Base-by-base conservation (phyloP, 768 basidiomycete genomes). In the Leccinellum rugosiceps region DNA sequence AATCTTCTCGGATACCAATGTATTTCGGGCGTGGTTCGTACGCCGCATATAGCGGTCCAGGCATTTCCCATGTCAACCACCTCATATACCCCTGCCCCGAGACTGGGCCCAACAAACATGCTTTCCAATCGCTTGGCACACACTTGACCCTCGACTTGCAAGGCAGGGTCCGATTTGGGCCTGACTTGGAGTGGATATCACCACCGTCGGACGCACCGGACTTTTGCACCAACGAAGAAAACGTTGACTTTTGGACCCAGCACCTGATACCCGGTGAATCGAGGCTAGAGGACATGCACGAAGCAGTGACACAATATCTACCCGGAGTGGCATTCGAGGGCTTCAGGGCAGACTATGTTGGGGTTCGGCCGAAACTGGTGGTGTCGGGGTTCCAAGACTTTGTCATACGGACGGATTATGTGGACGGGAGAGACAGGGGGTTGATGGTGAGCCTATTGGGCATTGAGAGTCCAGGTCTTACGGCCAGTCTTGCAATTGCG, bases 11-110 rank as follows among this genome's bases (percentile, higher is more conserved):
- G 11, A 79, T 94, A 53, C 85, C 89, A 1, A 84, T 92, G 76
- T 92, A 84, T 69, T 94, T 85, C 63, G 92, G 84, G 3, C 82
- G 83, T 57, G 94, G 94, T 8, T 90, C 92, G 4, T 98, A 98
- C 67, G 88, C 92, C 30, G 84, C 86, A 4, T 98, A 98, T 72
- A 80, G 80, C 49, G 94, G 95, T 6, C 85, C 86, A 0, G 94
- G 93, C 1, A 77, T 88, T 43, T 73, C 78, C 14, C 70, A 78
- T 13, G 77, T 97, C 55, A 80, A 79, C 4, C 87, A 86, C 62
- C 82, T 99, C 58, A 85, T 99, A 66, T 98, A 99, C 74, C 95
- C 96, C 3, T 94, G 91, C 60, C 94, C 96, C 4, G 79, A 84
- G 53, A 81, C 79, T 10, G 82, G 81, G 9, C 76, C 76, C 38